Conservation (phyloP, 768 basidiomycete genomes). For the Butyriboletus loyo region DNA sequence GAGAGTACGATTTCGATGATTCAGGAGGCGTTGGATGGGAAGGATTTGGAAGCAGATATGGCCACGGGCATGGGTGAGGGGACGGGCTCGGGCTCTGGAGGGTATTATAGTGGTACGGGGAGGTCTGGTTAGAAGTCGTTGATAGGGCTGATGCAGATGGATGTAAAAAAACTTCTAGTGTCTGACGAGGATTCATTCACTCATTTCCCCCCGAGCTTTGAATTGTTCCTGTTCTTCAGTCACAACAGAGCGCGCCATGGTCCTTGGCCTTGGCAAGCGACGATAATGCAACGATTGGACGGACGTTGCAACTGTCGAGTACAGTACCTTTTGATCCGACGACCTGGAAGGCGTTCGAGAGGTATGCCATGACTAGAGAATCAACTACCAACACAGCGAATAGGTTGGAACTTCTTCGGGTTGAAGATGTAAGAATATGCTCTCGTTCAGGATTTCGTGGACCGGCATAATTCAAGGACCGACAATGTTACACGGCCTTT, state of each 20-base stretch:
- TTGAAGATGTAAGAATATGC: too few relatives aligned
- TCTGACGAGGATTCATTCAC: background rate
- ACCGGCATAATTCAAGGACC: too few relatives aligned
- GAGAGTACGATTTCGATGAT: conserved; percentile 97
- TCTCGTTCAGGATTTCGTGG: too few relatives aligned
- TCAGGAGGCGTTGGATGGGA: conserved; percentile 87
- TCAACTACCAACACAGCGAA: background rate
- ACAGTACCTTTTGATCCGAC: background rate
- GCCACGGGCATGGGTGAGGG: background rate
- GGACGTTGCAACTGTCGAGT: too few relatives aligned
- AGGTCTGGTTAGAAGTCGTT: background rate
- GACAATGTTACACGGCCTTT: too few relatives aligned
- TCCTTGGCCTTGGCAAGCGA: background rate
- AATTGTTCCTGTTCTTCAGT: background rate
- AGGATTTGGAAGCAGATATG: conserved; percentile 35
- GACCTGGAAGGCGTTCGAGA: background rate
- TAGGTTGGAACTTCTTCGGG: background rate
- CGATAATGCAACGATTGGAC: background rate
- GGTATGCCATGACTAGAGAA: too few relatives aligned
- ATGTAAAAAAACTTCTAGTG: background rate
- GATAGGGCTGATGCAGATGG: too few relatives aligned
- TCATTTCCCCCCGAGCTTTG: background rate
- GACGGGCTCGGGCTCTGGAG: background rate
- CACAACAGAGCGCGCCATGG: too few relatives aligned
- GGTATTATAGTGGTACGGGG: background rate